Percentiles rank a stretch among this genome's conserved stretches.
phyloP scores from a whole-genome alignment of 2,329 filamentous ascomycete species.

The Knufia petricola region DNA sequence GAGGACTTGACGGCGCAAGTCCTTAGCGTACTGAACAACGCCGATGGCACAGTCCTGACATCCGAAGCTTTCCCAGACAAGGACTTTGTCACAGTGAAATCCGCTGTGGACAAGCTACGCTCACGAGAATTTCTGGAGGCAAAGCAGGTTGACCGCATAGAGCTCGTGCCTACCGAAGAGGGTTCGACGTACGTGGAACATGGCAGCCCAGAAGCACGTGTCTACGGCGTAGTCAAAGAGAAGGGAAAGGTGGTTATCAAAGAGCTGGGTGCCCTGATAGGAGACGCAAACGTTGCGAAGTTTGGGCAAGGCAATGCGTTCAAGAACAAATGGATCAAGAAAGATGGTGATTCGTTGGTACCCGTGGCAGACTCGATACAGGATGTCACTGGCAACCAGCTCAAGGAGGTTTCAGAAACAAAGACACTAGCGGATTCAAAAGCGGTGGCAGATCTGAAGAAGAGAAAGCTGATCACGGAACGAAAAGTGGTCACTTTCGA shows the following conservation, averaged over 20 bases:
- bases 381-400: conserved; percentile 67
- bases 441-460: conserved; percentile 70
- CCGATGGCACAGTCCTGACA: conserved; percentile 55
- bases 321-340: conserved; percentile 61
- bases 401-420: conserved; percentile 62
- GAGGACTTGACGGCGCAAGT: conserved; percentile 31
- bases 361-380: conserved; percentile 59
- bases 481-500: conserved; percentile 80
- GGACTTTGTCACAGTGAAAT: conserved; percentile 65
- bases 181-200: conserved; percentile 61
- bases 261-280: conserved; percentile 49
- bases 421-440: conserved; percentile 64
- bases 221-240: conserved; percentile 68
- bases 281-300: conserved; percentile 38
- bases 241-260: conserved; percentile 61
- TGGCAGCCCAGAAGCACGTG: conserved; percentile 73
- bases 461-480: conserved; percentile 77
- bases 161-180: conserved; percentile 65
- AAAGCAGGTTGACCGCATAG: conserved; percentile 70
- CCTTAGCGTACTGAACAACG: conserved; percentile 54
- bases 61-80: conserved; percentile 58
- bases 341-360: conserved; percentile 48
- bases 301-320: conserved; percentile 93
- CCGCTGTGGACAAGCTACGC: conserved; percentile 72
- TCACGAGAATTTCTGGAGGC: conserved; percentile 83